Base-by-base conservation (phyloP, 768 basidiomycete species). In the Boletus rufocinnamomeus region DNA sequence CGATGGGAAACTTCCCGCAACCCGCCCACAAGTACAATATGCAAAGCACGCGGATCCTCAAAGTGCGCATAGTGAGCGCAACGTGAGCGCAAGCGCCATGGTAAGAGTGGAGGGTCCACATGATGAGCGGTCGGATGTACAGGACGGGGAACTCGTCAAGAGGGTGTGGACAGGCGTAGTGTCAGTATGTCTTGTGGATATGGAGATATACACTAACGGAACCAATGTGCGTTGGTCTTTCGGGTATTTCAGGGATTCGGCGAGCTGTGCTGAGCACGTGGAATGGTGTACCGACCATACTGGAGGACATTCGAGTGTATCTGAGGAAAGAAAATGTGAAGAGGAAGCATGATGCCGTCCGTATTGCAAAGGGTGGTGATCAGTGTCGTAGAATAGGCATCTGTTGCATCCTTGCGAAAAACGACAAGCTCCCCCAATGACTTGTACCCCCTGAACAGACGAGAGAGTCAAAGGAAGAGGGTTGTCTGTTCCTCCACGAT, bases 351-450 rank as follows among this genome's bases (percentile, higher is more conserved):
- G 49, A 61, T 19, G 68, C 68, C 16, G 54, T 59, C 49, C 56
- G 43, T 34, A 65, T 56, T 6, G 65, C 67, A 7, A 69, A 59
- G 34, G 59, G 40, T 80, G 70, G 62, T 80, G 82, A 61, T 83
- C 30, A 10, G n/a, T 21, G 11, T 49, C 19, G 52, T 52, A 40
- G 43, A 54, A 34, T 54, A 50, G 14, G 25, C 5, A 23, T 34
- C 9, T 43, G 13, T 23, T 21, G 35, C 27, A 8, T 34, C 43
- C n/a, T 50, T 34, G 23, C n/a, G 11, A 43, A 50, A 47, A 19
- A 27, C 8, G 40, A 44, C 32, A 50, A 23, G 13, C 3, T 19
- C 27, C 7, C 16, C 4, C 21, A 6, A 32, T 40, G 51, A 7
- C n/a, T 27, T 28, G 17, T 27, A 11, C n/a, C 7, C 25, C 10